phyloP scores from a whole-genome alignment of 2,329 filamentous ascomycete species.

The Endoconidiophora laricicola region DNA sequence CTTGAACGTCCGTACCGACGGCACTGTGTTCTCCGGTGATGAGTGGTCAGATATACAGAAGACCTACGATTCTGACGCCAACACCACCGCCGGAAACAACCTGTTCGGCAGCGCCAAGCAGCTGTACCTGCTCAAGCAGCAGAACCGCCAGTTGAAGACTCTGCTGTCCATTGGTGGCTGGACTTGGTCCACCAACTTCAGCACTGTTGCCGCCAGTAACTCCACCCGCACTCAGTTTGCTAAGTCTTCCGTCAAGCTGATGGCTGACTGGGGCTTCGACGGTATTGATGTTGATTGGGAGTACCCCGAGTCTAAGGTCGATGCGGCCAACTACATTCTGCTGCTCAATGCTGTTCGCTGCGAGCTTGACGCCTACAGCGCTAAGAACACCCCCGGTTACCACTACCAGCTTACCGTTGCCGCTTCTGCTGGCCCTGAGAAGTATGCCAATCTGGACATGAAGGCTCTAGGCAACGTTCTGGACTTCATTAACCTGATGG shows the following conservation, averaged over 20 bases:
- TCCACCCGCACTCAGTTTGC: constrained; percentile 51
- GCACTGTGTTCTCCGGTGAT: constrained; percentile 58
- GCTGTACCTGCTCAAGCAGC: constrained; percentile 59
- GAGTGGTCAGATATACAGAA: constrained; percentile 55
- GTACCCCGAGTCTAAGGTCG: constrained; percentile 22
- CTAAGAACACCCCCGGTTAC: constrained; percentile 27
- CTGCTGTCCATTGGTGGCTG: constrained; percentile 72
- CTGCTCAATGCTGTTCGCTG: constrained; percentile 28
- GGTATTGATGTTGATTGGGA: constrained; percentile 30
- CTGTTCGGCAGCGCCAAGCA: constrained; percentile 72
- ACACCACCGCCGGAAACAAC: constrained; percentile 42
- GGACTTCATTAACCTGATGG: constrained; percentile 48
- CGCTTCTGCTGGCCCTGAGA: constrained; percentile 29
- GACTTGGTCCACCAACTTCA: constrained; percentile 67
- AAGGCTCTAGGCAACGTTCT: constrained; percentile 28
- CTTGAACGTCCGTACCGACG: constrained; percentile 54
- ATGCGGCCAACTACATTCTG: constrained; percentile 28
- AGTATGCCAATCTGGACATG: constrained; percentile 33
- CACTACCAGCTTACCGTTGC: constrained; percentile 40
- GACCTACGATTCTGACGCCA: constrained; percentile 37
- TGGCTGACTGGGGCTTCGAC: constrained; percentile 55
- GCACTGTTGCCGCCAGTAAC: constrained; percentile 45
- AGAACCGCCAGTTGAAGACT: constrained; percentile 60
- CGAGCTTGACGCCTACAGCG: constrained; percentile 32
- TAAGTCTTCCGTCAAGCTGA: constrained; percentile 45